phyloP scores from a whole-genome alignment of 371 early-diverging fungal genomes.

The Mortierella sp. region DNA sequence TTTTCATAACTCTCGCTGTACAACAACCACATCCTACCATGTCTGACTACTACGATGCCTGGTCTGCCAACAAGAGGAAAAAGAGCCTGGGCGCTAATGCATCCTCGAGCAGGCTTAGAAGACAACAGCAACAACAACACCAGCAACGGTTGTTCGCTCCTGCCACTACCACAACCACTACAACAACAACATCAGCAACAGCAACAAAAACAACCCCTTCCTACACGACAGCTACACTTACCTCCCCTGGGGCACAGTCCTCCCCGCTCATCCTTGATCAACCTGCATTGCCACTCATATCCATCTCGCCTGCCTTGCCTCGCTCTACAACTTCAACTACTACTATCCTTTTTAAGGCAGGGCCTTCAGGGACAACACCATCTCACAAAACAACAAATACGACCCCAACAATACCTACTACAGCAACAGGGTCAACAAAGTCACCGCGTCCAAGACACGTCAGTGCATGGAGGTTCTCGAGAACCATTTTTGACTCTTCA shows the following conservation, averaged over 20 bases:
- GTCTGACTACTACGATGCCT: constrained; percentile 51
- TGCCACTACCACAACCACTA: not conserved
- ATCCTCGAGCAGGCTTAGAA: constrained; percentile 17
- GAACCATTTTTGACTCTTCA: constrained; percentile 27
- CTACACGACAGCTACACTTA: not conserved
- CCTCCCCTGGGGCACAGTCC: not conserved
- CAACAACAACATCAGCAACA: not conserved
- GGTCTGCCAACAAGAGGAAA: constrained; percentile 46
- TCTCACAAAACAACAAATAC: not conserved
- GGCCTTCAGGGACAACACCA: not conserved
- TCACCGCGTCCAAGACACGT: not conserved
- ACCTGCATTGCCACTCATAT: not conserved
- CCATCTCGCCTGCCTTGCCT: constrained; percentile 21
- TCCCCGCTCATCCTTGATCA: not conserved
- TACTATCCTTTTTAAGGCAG: not conserved
- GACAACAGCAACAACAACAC: not conserved
- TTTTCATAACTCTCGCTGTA: not conserved
- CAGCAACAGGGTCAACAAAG: not conserved
- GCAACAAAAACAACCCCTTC: not conserved
- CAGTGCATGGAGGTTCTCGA: constrained; percentile 29
- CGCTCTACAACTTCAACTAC: not conserved
- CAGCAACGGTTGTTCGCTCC: not conserved
- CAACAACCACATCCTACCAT: constrained; percentile 9
- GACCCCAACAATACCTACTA: not conserved
- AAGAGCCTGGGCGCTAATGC: constrained; percentile 12